Base-by-base conservation (phyloP, 768 basidiomycete genomes). In the Suillus ampliporus region DNA sequence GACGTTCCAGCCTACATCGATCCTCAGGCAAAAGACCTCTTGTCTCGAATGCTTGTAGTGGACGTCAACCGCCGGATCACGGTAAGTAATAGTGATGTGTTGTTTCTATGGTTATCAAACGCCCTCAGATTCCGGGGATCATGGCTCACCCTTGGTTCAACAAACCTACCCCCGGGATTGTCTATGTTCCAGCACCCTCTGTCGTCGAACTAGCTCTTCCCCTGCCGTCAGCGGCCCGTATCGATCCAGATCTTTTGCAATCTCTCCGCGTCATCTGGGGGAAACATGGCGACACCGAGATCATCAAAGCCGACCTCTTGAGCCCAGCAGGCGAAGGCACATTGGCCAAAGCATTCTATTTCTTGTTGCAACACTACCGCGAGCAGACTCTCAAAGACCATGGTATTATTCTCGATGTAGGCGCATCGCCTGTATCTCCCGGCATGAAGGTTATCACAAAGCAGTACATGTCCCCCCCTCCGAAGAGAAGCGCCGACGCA, bases 281-380 rank as follows among this genome's bases (percentile, higher is more conserved):
- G 7, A 88, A 88, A 37, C 86, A 92, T 63, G 84, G 87, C 19
- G 85, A 91, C 63, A 62, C 79, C 15, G 81, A 85, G 17, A 73
- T 71, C 31, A 90, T 93, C 69, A 84, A 81, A 61, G 73, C 79
- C 26, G 91, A 93, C 68, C 79, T 94, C 7, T 84, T 91, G 65
- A 85, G 89, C 34, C 87, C 89, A 13, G 81, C 83, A 19, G 91
- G 89, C 21, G 79, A 84, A 57, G 91, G 90, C 14, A 84, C 86
- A 10, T 84, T 92, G 63, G 90, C 92, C 11, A 96, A 96, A 72
- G 92, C 91, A 0, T 95, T 95, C 75, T 97, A 95, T 72, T 94
- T 90, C 71, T 83, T 97, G 41, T 83, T 97, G 21, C 80, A 85
- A 44, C 85, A 85, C 74, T 91, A 94, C 69, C 86, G 91, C 62